A percentile compares a stretch with the other conserved stretches of the same genome.
These are phyloP conservation scores for Ophiostoma sp. DNA, from an alignment of 2,329 filamentous ascomycete genomes.

Conservation along the genomic window DNA sequence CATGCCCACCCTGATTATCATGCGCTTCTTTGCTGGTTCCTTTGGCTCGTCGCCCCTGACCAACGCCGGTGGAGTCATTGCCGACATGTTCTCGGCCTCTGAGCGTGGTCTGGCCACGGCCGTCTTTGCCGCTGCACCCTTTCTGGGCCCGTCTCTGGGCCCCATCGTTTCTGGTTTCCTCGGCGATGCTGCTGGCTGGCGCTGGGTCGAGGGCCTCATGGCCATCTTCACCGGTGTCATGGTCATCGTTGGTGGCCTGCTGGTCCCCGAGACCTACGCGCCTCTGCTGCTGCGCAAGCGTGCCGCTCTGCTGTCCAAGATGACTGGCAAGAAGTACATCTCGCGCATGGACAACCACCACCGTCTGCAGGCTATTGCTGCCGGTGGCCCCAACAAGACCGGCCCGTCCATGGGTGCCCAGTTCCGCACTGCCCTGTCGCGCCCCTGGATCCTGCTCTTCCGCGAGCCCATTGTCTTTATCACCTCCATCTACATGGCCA, in stretches of 20 bases:
- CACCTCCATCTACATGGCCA: slow-evolving; percentile 61
- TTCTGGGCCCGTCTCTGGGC: slow-evolving; percentile 58
- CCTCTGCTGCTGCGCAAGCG: slow-evolving; percentile 53
- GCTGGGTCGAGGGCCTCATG: slow-evolving; percentile 64
- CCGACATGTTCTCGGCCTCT: slow-evolving; percentile 52
- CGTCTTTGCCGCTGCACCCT: slow-evolving; percentile 60
- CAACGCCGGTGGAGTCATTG: slow-evolving; percentile 58
- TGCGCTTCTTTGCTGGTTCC: slow-evolving; percentile 59
- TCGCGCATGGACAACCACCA: slow-evolving; percentile 36
- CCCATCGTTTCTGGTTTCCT: slow-evolving; percentile 65
- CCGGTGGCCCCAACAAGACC: slow-evolving; percentile 21
- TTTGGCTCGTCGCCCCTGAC: slow-evolving; percentile 59
- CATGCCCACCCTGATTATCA: slow-evolving; percentile 54
- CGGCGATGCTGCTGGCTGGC: slow-evolving; percentile 59
- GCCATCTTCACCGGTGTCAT: slow-evolving; percentile 58
- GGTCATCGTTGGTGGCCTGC: slow-evolving; percentile 48
- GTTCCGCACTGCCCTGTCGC: slow-evolving; percentile 53
- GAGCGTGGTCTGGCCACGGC: slow-evolving; percentile 55
- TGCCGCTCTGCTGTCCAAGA: slow-evolving; percentile 46
- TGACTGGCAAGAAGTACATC: slow-evolving; percentile 52
- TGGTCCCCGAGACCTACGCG: slow-evolving; percentile 57
- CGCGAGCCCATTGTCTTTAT: slow-evolving; percentile 64
- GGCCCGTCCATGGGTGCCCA: slow-evolving; percentile 43
- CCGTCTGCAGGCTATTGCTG: slow-evolving; percentile 1
- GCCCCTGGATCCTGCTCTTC: slow-evolving; percentile 66